phyloP scores from a whole-genome alignment of 2,329 filamentous ascomycete species.

The Penicillium brevicompactum region DNA sequence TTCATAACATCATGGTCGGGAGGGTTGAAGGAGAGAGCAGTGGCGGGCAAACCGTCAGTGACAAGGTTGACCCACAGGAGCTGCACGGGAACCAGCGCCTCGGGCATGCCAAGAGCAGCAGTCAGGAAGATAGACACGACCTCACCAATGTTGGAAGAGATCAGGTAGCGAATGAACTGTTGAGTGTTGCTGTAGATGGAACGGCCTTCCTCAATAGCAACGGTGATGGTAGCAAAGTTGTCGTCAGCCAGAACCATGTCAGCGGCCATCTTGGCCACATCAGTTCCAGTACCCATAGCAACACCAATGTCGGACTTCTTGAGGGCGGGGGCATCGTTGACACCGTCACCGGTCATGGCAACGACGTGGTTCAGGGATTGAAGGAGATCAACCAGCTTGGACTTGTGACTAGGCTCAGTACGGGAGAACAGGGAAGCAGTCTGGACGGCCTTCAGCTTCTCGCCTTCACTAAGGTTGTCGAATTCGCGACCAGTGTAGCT shows the following conservation, averaged over 20 bases:
- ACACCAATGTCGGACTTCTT: conserved; percentile 99
- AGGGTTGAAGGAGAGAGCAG: conserved; percentile 95
- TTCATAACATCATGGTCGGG: conserved; percentile 99
- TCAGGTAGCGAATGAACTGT: conserved; percentile 98
- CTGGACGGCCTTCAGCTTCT: conserved; percentile 83
- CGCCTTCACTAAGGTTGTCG: conserved; percentile 74
- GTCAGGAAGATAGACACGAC: conserved; percentile 99
- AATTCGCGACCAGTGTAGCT: conserved; percentile 96
- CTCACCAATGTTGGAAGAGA: conserved; percentile 98
- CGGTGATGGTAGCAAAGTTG: conserved; percentile 97
- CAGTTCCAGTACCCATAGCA: conserved; percentile 96
- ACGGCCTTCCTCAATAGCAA: conserved; percentile 93
- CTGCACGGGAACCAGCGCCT: conserved; percentile 94
- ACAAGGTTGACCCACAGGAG: conserved; percentile 98
- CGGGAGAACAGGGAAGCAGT: conserved; percentile 90
- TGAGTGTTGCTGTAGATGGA: conserved; percentile 99
- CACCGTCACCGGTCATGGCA: conserved; percentile 98
- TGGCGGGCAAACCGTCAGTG: conserved; percentile 94
- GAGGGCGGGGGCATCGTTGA: conserved; percentile 95
- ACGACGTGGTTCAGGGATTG: conserved; percentile 93
- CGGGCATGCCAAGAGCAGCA: conserved; percentile 93
- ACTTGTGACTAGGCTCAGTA: conserved; percentile 94
- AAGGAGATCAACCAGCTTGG: conserved; percentile 93
- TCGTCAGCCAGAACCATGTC: conserved; percentile 99
- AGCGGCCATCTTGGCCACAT: conserved; percentile 92